Percentiles rank a stretch among this genome's conserved stretches.
phyloP scores from a whole-genome alignment of 768 basidiomycete genomes.

The Podaxis rugospora region DNA sequence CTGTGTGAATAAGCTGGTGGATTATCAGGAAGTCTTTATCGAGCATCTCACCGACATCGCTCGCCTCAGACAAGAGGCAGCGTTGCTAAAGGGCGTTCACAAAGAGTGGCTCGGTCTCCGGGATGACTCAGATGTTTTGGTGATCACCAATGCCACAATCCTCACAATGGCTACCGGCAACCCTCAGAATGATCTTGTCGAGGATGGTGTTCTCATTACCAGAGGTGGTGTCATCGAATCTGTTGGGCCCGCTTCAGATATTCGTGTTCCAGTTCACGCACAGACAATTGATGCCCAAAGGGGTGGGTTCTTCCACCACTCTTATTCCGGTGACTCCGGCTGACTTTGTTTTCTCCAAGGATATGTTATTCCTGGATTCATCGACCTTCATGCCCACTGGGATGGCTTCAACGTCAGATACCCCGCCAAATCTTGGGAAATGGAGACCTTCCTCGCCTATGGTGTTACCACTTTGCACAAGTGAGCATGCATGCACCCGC shows the following conservation, averaged over 20 bases:
- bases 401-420: constrained; percentile 44
- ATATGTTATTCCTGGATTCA: constrained; percentile 65
- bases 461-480: constrained; percentile 77
- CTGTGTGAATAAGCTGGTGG: constrained; percentile 54
- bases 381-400: constrained; percentile 80
- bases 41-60: constrained; percentile 58
- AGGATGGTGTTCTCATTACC: constrained; percentile 46
- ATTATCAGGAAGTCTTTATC: constrained; percentile 54
- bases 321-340: not conserved
- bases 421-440: constrained; percentile 69
- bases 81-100: constrained; percentile 13
- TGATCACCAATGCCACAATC: constrained; percentile 65
- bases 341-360: constrained; percentile 30
- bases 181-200: constrained; percentile 43
- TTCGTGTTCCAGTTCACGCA: constrained; percentile 27
- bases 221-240: constrained; percentile 56
- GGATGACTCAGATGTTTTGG: constrained; percentile 40
- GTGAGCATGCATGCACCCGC: constrained; percentile 32
- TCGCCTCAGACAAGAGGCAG: constrained; percentile 52
- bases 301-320: constrained; percentile 34
- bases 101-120: constrained; percentile 16
- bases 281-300: constrained; percentile 55
- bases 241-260: constrained; percentile 30
- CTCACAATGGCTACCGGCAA: constrained; percentile 64
- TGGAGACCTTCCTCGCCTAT: constrained; percentile 71